Conservation (phyloP, 768 basidiomycete species). For the Lentinula lateritia region DNA sequence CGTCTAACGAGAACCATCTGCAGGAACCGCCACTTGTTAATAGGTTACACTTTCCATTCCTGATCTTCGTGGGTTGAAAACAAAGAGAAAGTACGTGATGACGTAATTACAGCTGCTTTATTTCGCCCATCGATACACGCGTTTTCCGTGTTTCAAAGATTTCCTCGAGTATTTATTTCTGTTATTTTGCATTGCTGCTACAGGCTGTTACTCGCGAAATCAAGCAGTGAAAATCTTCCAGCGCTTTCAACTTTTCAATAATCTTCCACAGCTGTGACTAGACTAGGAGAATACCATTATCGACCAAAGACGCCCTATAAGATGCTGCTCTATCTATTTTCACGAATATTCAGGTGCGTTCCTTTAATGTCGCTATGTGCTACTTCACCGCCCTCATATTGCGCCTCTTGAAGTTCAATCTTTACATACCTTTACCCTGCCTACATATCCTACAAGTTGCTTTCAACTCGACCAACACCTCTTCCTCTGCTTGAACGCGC, state of each 20-base stretch:
- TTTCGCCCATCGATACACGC: slow-evolving; percentile 1
- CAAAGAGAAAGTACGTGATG: too few species aligned
- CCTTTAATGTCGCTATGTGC: not conserved
- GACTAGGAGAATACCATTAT: not conserved
- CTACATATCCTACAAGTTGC: slow-evolving; percentile 94
- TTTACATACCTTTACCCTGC: slow-evolving; percentile 86
- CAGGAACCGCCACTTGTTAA: too few species aligned
- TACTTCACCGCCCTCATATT: not conserved
- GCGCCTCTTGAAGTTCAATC: slow-evolving; percentile 45
- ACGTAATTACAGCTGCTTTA: too few species aligned
- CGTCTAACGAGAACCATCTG: too few species aligned
- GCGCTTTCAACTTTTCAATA: not conserved
- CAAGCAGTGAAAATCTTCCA: not conserved
- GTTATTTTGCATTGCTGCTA: not conserved
- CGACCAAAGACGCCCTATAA: not conserved
- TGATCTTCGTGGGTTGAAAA: too few species aligned
- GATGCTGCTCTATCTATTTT: slow-evolving; percentile 48
- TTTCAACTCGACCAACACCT: slow-evolving; percentile 80
- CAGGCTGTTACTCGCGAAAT: not conserved
- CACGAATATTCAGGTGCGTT: slow-evolving; percentile 41
- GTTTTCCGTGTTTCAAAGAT: not conserved
- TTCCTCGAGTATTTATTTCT: not conserved
- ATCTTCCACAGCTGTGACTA: not conserved
- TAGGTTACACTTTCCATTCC: too few species aligned
- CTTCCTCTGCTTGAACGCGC: slow-evolving; percentile 86